These are phyloP conservation scores for Malus orientalis DNA, from an alignment of 306 rosid genomes.

Conservation along the genomic window DNA sequence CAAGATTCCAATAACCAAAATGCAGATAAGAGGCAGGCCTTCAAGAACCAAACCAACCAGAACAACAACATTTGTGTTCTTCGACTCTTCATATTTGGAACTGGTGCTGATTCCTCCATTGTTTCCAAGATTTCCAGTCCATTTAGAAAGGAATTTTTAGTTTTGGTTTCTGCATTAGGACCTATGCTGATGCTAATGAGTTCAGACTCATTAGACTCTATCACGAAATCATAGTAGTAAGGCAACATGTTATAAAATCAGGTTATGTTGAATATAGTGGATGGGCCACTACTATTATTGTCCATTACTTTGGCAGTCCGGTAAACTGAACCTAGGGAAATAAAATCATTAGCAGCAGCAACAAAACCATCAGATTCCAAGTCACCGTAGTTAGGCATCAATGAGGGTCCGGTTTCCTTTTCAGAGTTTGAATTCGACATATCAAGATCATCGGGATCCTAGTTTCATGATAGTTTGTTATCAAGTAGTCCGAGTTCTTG, in stretches of 20 bases:
- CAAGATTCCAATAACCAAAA: constrained; percentile 11
- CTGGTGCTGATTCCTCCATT: neutral
- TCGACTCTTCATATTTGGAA: neutral
- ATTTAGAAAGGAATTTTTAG: constrained; percentile 23
- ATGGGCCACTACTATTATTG: rapidly evolving
- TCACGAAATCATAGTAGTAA: constrained; percentile 14
- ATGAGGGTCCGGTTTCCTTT: rapidly evolving
- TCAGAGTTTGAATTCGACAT: neutral
- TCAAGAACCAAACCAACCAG: constrained; percentile 28
- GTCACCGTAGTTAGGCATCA: neutral
- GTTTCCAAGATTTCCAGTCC: constrained; percentile 38
- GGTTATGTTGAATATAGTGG: neutral
- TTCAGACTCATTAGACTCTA: constrained; percentile 16
- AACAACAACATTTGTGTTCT: neutral
- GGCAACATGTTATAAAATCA: constrained; percentile 12
- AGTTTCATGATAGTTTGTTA: constrained; percentile 15
- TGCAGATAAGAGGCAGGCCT: constrained; percentile 12
- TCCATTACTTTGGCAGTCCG: constrained; percentile 16
- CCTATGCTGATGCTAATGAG: constrained; percentile 24
- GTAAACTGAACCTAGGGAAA: constrained; percentile 20
- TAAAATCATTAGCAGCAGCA: neutral
- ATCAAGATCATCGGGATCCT: constrained; percentile 11
- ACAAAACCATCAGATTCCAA: neutral
- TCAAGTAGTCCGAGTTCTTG: neutral
- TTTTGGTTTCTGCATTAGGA: neutral